Percentiles rank a stretch among this genome's conserved stretches.
Conservation (phyloP, 352 stramenopile genomes). For the Pythium biforme region DNA sequence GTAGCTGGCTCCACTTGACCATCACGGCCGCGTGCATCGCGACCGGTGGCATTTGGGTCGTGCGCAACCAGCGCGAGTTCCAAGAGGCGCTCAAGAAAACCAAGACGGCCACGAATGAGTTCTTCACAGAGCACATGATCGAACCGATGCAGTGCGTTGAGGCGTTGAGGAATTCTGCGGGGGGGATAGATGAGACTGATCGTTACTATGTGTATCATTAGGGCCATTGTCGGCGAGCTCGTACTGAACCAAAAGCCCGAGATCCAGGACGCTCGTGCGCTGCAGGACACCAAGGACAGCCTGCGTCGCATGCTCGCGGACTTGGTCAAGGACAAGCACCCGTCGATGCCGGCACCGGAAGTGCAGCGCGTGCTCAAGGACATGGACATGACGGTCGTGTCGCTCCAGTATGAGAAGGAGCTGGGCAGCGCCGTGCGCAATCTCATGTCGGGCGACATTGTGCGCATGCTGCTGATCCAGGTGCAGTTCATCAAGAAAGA, state of each 20-base stretch:
- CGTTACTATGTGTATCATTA: conserved; percentile 17
- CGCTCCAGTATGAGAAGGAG: conserved; percentile 43
- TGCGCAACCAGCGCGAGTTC: conserved; percentile 71
- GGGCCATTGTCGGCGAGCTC: conserved; percentile 74
- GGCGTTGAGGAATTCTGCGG: not conserved
- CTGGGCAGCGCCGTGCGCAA: conserved; percentile 65
- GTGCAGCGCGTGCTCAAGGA: conserved; percentile 29
- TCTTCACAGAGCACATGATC: conserved; percentile 78
- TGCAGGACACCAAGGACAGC: conserved; percentile 79
- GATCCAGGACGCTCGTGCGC: conserved; percentile 76
- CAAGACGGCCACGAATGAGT: conserved; percentile 51
- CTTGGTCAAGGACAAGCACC: conserved; percentile 76
- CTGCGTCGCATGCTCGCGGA: conserved; percentile 81
- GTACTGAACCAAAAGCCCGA: conserved; percentile 83
- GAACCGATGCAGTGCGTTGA: conserved; percentile 58
- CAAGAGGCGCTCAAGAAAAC: conserved; percentile 41
- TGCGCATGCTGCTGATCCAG: conserved; percentile 87
- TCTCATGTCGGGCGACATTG: conserved; percentile 82
- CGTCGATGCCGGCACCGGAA: conserved; percentile 36
- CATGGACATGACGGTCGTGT: conserved; percentile 51
- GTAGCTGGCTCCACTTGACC: conserved; percentile 63
- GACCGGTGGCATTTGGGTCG: conserved; percentile 56
- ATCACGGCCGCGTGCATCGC: conserved; percentile 52
- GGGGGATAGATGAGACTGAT: not conserved
- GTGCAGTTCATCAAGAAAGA: conserved; percentile 91